Evolutionary conservation across 371 early-diverging fungal genomes (phyloP), one percentile per base, ranked within the genome.

Genomic region (Actinomortierella ambigua): DNA sequence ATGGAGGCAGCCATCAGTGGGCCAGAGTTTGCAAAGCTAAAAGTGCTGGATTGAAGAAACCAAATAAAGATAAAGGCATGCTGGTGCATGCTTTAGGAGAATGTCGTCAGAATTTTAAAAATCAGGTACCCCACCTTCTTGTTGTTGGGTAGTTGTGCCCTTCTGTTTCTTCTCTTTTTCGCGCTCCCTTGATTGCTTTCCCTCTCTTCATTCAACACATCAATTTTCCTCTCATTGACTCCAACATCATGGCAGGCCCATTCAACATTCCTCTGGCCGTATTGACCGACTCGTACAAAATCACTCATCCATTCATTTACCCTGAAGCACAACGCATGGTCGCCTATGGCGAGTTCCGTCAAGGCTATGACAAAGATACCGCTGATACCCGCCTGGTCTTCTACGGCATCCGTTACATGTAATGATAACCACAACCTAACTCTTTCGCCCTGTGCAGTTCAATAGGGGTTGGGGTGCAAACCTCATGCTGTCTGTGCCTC

Each of bases 211-310:
- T 15, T 34, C 28, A 49, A 4, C 24, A 57, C 28, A 41, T 43
- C 17, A 61, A 44, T 6, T 48, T 48, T 8, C 49, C 26, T n/a
- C n/a, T n/a, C n/a, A n/a, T n/a, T n/a, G n/a, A n/a, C n/a, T n/a
- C 24, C 20, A 22, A 34, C 23, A 44, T 11, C 59, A 64, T 68
- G 68, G 50, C 57, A n/a, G 48, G 56, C n/a, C 51, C 62, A 20
- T 62, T 68, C 41, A 61, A 67, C 47, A 63, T 89, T 34, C 88
- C 89, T 14, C 70, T 78, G 0, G 68, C 79, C 0, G 59, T 90
- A 27, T 75, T 91, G 34, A 85, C 94, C 9, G 94, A 94, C 79
- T 88, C 90, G 23, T 94, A 94, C 86, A 94, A 94, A 79, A 75
- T 82, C 0, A 79, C 85, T n/a, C 94, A 94, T 65, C 78, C 80